Percentiles rank a stretch among this genome's conserved stretches.
Evolutionary conservation across 164 flowering plant genomes (phyloP).

Genomic region (Taxillus chinensis): DNA sequence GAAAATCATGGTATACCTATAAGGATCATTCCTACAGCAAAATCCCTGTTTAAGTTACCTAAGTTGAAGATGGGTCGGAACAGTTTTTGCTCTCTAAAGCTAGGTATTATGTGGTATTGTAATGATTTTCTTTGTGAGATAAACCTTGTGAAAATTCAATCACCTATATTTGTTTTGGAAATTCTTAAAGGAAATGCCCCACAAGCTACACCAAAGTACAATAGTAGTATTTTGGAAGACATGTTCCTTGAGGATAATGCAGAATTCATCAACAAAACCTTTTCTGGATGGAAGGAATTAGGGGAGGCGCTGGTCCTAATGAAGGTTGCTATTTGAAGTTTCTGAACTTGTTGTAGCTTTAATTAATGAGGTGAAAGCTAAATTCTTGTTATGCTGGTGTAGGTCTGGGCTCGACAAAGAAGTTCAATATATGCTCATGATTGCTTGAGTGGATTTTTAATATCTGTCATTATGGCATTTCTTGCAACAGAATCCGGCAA

Average conservation of each 20-base stretch:
- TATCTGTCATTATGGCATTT: conserved; percentile 58
- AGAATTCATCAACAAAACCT: conserved; percentile 34
- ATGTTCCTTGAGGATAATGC: conserved; percentile 65
- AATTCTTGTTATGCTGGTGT: conserved; percentile 9
- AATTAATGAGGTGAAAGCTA: not conserved
- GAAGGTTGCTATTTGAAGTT: conserved; percentile 37
- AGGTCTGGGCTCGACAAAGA: conserved; percentile 94
- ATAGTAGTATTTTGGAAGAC: conserved; percentile 85
- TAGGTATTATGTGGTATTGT: conserved; percentile 29
- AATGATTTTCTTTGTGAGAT: not conserved
- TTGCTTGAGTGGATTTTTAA: conserved; percentile 75
- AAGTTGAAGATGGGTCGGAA: conserved; percentile 54
- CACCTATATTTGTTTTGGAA: conserved; percentile 6
- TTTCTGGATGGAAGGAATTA: conserved; percentile 62
- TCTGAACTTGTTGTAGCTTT: not conserved
- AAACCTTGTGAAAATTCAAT: not conserved
- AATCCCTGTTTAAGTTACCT: conserved; percentile 41
- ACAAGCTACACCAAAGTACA: conserved; percentile 68
- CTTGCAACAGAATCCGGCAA: conserved; percentile 46
- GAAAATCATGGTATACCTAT: conserved; percentile 42
- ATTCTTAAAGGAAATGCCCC: conserved; percentile 13
- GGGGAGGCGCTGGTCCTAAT: conserved; percentile 61
- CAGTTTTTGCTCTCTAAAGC: conserved; percentile 45
- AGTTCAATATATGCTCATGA: conserved; percentile 57
- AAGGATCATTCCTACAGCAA: conserved; percentile 72